Base-by-base conservation (phyloP, 495 filamentous ascomycete genomes). In the Astrothelium macrocarpum region DNA sequence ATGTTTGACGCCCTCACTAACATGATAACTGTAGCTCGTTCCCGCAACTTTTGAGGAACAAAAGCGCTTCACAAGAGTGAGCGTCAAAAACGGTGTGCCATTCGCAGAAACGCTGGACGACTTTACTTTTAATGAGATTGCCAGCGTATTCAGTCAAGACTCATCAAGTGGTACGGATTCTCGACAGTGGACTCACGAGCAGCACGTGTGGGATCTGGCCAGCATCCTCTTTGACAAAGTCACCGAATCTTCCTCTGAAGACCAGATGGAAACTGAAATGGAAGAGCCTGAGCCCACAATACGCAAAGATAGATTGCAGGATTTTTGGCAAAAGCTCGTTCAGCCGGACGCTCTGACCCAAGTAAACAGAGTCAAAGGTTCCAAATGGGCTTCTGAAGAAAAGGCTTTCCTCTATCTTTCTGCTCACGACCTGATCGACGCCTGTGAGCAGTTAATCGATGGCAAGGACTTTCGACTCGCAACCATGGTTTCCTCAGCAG, bases 151-250 rank as follows among this genome's bases (percentile, higher is more conserved):
- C 20, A 7, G 49, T 56, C n/a, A 56, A 56, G 49, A 56, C 5
- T 29, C 25, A 5, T 0, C 2, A 0, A 56, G 23, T 29, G 49
- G 49, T n/a, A 25, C 29, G 2, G 0, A 26, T 0, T 1, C 12
- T 5, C 53, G 62, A 16, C n/a, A 28, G 1, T n/a, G 31, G 16
- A 29, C 1, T 20, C 80, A 85, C 61, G 87, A 90, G 65, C 82
- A 84, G 65, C 78, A 79, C 14, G 81, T 85, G 12, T 93, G 89
- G 89, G 78, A 84, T 62, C 80, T 97, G 61, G 87, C 89, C n/a
- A 85, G 87, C 59, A 82, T 96, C 32, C 81, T 98, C 23, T 97
- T 94, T 71, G 91, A 96, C 65, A 82, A 87, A 18, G 72, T 82
- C 9, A 75, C 81, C 42, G 73, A 78, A 56, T 77, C 79, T 20